Evolutionary conservation across 1,284 basidiomycete genomes (phyloP), one percentile per base, ranked within the genome.

Genomic region (Melampsora abietis-canadensis): DNA sequence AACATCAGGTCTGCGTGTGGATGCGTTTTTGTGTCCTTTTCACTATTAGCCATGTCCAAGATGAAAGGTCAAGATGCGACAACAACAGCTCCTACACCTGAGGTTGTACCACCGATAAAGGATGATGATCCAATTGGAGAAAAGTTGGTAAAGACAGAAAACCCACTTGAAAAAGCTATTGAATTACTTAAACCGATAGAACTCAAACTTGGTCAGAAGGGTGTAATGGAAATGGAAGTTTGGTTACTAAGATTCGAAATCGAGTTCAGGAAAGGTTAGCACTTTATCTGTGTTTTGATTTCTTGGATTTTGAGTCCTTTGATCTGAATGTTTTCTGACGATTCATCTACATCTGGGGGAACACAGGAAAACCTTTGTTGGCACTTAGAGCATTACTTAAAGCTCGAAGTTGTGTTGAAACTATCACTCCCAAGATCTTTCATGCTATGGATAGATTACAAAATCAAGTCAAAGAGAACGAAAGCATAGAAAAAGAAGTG

Each of bases 111-210:
- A 54, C 69, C 69, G 2, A 54, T 59, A 19, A 30, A 47, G 19
- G 93, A 96, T 79, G 88, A 92, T 0, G 94, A 97, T 81, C 91
- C 91, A 0, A 88, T 89, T 27, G 94, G 94, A 31, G 80, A 86
- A 67, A 89, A 90, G 79, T 83, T 92, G 2, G 81, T 94, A 46
- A 83, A 85, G 57, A 84, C 85, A 8, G 80, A 86, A 2, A 89
- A 91, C 75, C 89, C 89, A 1, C 84, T 98, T 2, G 91, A 91
- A 64, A 87, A 87, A 17, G 93, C 94, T 0, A 85, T 87, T 68
- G 90, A 89, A 80, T 82, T 91, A 31, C 83, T 97, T 37, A 83
- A 84, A n/a, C 89, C 90, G 1, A 82, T 98, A 14, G 85, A 86
- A 21, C 84, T 83, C 12, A 19, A 24, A 30, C 24, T 62, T 62